Evolutionary conservation across 148 eudicot species (phyloP).

Genomic region (Fagopyrum tataricum): DNA sequence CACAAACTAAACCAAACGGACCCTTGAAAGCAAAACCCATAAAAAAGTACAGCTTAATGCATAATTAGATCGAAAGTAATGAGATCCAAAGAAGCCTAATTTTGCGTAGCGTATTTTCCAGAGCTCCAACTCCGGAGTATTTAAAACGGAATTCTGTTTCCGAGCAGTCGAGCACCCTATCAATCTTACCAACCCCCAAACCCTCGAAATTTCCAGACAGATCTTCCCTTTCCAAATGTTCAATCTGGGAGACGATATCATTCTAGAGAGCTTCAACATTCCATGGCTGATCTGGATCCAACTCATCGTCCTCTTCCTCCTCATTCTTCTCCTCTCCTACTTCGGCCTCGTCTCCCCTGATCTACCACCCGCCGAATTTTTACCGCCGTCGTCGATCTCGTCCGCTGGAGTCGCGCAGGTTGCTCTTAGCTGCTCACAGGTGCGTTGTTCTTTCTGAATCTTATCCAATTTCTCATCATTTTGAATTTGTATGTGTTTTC

Average conservation of each 20-base stretch:
- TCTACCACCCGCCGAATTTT: constrained; percentile 1
- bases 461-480: neutral
- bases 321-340: constrained; percentile 28
- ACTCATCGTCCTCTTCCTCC: constrained; percentile 35
- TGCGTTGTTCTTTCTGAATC: neutral
- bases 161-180: neutral
- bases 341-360: constrained; percentile 21
- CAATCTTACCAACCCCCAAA: neutral
- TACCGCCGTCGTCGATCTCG: constrained; percentile 7
- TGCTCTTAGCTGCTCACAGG: constrained; percentile 1
- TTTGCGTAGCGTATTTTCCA: too few relatives aligned
- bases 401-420: neutral
- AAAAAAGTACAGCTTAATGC: too few relatives aligned
- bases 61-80: too few relatives aligned
- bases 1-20: too few relatives aligned
- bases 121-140: neutral
- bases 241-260: constrained; percentile 33
- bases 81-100: too few relatives aligned
- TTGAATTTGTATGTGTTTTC: neutral
- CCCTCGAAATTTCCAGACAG: neutral
- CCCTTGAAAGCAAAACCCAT: too few relatives aligned
- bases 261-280: constrained; percentile 28
- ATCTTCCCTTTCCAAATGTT: constrained; percentile 20
- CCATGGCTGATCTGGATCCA: constrained; percentile 60
- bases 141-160: neutral